Conservation (phyloP, 2,329 filamentous ascomycete species). For the Trichoderma sp. region DNA sequence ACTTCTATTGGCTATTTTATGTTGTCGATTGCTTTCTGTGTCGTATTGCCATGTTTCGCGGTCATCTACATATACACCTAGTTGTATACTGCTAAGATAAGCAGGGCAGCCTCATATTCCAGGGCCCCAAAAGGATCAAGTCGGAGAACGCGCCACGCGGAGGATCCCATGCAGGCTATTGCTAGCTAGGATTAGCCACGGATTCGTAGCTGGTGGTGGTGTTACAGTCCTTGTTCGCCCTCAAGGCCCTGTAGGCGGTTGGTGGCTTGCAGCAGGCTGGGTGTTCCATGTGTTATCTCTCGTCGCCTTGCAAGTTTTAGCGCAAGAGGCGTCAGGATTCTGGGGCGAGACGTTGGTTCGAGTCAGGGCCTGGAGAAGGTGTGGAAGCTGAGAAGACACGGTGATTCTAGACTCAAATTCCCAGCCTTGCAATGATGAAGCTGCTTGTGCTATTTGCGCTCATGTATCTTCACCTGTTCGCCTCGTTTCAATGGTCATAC, state of each 20-base stretch:
- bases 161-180: neutral
- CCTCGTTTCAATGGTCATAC: neutral
- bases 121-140: neutral
- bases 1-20: neutral
- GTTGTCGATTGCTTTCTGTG: too few species aligned
- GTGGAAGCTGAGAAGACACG: neutral
- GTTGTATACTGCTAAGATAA: neutral
- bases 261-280: conserved; percentile 13
- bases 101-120: neutral
- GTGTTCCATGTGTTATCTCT: neutral
- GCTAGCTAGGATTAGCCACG: neutral
- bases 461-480: neutral
- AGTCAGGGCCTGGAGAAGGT: neutral
- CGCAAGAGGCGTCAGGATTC: neutral
- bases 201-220: neutral
- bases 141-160: neutral
- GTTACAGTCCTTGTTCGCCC: neutral
- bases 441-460: neutral
- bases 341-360: neutral
- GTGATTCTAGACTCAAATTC: neutral
- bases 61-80: neutral
- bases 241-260: neutral
- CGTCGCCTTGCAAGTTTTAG: neutral
- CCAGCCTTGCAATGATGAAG: neutral
- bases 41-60: neutral